Evolutionary conservation across 306 rosid species (phyloP).

Genomic region (Vigna nakashimae): DNA sequence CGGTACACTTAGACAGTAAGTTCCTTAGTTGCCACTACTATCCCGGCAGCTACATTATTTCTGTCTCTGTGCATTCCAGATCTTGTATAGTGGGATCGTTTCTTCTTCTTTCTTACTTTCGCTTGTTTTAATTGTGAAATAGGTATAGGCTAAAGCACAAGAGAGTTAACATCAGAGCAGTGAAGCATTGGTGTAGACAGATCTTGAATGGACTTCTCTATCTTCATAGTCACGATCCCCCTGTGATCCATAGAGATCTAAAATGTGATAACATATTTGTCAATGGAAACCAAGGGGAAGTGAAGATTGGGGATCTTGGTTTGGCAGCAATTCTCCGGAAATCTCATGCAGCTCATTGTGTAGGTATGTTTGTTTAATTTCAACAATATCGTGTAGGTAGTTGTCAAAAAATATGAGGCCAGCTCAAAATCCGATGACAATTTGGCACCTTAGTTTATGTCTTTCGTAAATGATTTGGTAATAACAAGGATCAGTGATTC

Average conservation of each 20-base stretch:
- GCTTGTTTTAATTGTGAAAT: constrained; percentile 25
- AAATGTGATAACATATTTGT: constrained; percentile 93
- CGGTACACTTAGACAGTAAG: constrained; percentile 96
- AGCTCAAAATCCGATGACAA: neutral
- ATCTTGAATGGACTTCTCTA: constrained; percentile 89
- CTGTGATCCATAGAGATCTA: constrained; percentile 97
- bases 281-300: constrained; percentile 96
- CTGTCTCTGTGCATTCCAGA: constrained; percentile 36
- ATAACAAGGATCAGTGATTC: constrained; percentile 26
- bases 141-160: constrained; percentile 91
- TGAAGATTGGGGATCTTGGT: constrained; percentile 98
- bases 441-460: neutral
- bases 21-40: constrained; percentile 4
- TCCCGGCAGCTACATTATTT: neutral
- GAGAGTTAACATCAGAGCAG: constrained; percentile 90
- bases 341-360: constrained; percentile 91
- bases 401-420: neutral
- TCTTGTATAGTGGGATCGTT: constrained; percentile 42
- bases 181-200: constrained; percentile 98
- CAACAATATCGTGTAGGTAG: neutral
- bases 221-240: constrained; percentile 93
- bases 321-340: constrained; percentile 89
- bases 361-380: constrained; percentile 63
- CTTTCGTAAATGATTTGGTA: constrained; percentile 30
- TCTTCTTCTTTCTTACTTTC: neutral